Evolutionary conservation across 495 filamentous ascomycete genomes (phyloP).

Genomic region (Aspergillus carlsbadensis): DNA sequence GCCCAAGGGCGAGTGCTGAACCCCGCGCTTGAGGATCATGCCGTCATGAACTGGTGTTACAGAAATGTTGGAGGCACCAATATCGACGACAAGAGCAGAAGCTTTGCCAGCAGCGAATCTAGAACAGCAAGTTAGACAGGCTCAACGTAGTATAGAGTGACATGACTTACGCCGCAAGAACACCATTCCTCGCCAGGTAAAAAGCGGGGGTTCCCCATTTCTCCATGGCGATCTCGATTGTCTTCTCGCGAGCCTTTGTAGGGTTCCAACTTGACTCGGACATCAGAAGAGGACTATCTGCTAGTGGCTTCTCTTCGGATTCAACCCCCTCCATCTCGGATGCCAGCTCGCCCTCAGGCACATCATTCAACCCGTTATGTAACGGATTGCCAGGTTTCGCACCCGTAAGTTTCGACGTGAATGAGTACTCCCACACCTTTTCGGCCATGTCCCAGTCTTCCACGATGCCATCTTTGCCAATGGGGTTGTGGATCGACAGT

Average conservation of each 20-base stretch:
- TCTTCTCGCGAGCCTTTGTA: slow-evolving; percentile 81
- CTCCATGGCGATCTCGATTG: slow-evolving; percentile 94
- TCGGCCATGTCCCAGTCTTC: slow-evolving; percentile 95
- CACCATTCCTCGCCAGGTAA: slow-evolving; percentile 74
- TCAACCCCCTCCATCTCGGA: slow-evolving; percentile 68
- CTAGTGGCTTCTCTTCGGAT: slow-evolving; percentile 71
- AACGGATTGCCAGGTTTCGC: slow-evolving; percentile 59
- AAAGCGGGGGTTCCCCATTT: slow-evolving; percentile 92
- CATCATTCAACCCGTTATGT: slow-evolving; percentile 75
- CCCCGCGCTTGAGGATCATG: slow-evolving; percentile 85
- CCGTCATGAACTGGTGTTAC: slow-evolving; percentile 93
- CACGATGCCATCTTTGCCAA: slow-evolving; percentile 84
- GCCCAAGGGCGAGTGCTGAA: slow-evolving; percentile 77
- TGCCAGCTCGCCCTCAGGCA: slow-evolving; percentile 56
- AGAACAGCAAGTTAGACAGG: slow-evolving; percentile 1
- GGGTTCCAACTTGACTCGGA: slow-evolving; percentile 93
- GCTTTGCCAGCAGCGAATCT: slow-evolving; percentile 91
- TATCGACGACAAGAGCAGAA: slow-evolving; percentile 85
- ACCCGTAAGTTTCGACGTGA: slow-evolving; percentile 74
- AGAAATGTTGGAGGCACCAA: slow-evolving; percentile 87
- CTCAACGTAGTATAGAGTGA: neutral
- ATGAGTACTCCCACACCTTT: slow-evolving; percentile 85
- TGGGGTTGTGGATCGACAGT: slow-evolving; percentile 84
- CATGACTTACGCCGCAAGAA: slow-evolving; percentile 58
- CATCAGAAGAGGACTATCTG: slow-evolving; percentile 89